Conservation (phyloP, 352 stramenopile species). For the Phytophthora fragariaefolia region DNA sequence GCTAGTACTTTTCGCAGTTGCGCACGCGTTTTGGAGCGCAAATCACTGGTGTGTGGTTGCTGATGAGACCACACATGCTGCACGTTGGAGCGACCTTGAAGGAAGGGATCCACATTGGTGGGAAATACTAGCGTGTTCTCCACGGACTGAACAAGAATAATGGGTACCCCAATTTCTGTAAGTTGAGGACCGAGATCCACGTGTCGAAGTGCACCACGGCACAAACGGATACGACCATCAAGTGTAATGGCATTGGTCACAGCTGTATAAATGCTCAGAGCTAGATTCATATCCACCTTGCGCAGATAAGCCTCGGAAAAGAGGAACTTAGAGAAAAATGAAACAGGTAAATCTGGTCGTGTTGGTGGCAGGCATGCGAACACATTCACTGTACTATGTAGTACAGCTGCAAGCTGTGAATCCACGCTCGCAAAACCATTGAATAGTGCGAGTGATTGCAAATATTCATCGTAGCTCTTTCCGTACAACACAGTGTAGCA, state of each 20-base stretch:
- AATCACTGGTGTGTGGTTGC: constrained; percentile 52
- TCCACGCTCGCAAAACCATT: constrained; percentile 89
- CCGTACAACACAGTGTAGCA: constrained; percentile 68
- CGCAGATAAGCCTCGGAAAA: constrained; percentile 91
- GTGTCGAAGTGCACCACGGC: constrained; percentile 80
- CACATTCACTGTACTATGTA: constrained; percentile 85
- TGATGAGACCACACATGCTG: constrained; percentile 84
- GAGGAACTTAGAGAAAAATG: constrained; percentile 92
- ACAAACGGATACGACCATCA: constrained; percentile 86
- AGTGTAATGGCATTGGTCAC: constrained; percentile 93
- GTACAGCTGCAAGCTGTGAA: constrained; percentile 71
- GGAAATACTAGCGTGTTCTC: constrained; percentile 90
- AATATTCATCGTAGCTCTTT: constrained; percentile 47
- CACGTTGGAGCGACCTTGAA: constrained; percentile 77
- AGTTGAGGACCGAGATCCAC: constrained; percentile 69
- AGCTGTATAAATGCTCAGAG: constrained; percentile 93
- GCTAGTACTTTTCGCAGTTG: constrained; percentile 62
- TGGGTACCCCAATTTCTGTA: constrained; percentile 61
- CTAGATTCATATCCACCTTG: constrained; percentile 87
- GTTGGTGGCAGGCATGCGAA: constrained; percentile 83
- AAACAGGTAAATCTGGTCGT: constrained; percentile 86
- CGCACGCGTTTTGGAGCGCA: constrained; percentile 57
- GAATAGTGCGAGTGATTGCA: constrained; percentile 82
- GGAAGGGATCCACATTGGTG: constrained; percentile 91
- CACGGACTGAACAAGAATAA: constrained; percentile 90